These are phyloP conservation scores for Poronia punctata DNA, from an alignment of 495 filamentous ascomycete genomes.

Conservation along the genomic window DNA sequence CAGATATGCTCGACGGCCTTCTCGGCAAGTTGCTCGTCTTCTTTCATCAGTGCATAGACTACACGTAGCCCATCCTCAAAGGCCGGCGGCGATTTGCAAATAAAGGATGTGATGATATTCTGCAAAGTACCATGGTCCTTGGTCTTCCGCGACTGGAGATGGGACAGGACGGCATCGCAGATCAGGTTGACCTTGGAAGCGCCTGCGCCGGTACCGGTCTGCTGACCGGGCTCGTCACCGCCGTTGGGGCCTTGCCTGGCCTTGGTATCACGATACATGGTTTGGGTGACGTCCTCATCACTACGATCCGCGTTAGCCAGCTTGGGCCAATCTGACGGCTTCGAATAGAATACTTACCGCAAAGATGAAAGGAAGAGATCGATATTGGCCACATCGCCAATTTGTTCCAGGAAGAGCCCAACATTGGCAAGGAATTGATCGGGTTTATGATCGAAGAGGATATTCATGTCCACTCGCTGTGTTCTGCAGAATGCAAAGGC, in stretches of 20 bases:
- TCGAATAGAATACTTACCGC: conserved; percentile 49
- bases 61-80: conserved; percentile 78
- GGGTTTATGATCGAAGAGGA: conserved; percentile 88
- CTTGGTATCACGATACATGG: conserved; percentile 85
- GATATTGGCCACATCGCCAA: conserved; percentile 76
- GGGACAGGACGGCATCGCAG: conserved; percentile 74
- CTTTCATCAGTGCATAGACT: conserved; percentile 64
- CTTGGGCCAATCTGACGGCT: background rate
- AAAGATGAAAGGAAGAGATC: conserved; percentile 89
- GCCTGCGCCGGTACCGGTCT: conserved; percentile 10
- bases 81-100: conserved; percentile 87
- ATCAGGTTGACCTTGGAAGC: conserved; percentile 74
- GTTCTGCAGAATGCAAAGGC: conserved; percentile 84
- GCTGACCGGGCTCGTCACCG: conserved; percentile 8
- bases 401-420: conserved; percentile 72
- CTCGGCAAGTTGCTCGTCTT: conserved; percentile 63
- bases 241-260: conserved; percentile 20
- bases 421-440: conserved; percentile 74
- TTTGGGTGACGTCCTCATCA: conserved; percentile 89
- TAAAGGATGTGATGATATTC: conserved; percentile 88
- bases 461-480: conserved; percentile 96
- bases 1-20: conserved; percentile 91
- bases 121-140: conserved; percentile 59
- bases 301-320: conserved; percentile 32
- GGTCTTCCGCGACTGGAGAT: conserved; percentile 53